Evolutionary conservation across 1,284 basidiomycete genomes (phyloP).

Genomic region (Malassezia slooffiae): DNA sequence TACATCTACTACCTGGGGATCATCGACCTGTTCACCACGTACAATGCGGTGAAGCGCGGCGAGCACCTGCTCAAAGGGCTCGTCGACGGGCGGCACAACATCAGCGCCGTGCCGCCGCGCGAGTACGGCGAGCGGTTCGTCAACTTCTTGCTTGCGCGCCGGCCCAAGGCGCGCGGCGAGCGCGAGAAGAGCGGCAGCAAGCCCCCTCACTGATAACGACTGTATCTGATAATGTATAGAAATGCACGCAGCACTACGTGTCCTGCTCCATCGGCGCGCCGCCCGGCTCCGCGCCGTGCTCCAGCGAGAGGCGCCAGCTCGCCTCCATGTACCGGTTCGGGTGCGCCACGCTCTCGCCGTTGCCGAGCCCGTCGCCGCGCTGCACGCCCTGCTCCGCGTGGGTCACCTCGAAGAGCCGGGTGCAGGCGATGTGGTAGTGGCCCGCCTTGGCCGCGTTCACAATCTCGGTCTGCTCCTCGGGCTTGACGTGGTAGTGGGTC

Average conservation of each 20-base stretch:
- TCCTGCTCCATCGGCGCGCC: not conserved
- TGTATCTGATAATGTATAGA: not conserved
- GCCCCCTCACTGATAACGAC: not conserved
- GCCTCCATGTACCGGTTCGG: slow-evolving; percentile 67
- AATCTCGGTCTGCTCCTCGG: slow-evolving; percentile 75
- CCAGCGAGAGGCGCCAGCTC: slow-evolving; percentile 48
- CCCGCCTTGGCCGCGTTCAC: slow-evolving; percentile 65
- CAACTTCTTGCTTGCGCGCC: slow-evolving; percentile 23
- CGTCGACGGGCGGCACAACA: slow-evolving; percentile 46
- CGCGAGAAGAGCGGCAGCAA: not conserved
- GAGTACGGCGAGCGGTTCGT: slow-evolving; percentile 40
- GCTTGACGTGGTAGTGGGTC: slow-evolving; percentile 59
- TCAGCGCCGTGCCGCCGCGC: slow-evolving; percentile 36
- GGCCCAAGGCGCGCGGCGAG: no score
- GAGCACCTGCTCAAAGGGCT: slow-evolving; percentile 90
- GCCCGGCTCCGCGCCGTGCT: slow-evolving; percentile 3
- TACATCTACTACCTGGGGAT: slow-evolving; percentile 68
- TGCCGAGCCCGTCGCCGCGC: slow-evolving; percentile 79
- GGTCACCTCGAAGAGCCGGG: slow-evolving; percentile 88
- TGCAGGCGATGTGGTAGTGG: slow-evolving; percentile 94
- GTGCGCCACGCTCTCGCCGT: slow-evolving; percentile 80
- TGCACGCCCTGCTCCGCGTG: slow-evolving; percentile 62
- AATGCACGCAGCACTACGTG: not conserved
- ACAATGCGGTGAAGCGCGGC: slow-evolving; percentile 63
- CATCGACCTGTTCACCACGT: slow-evolving; percentile 59